Conservation (phyloP, 192 early-diverging fungal genomes). For the Coemansia sp. region DNA sequence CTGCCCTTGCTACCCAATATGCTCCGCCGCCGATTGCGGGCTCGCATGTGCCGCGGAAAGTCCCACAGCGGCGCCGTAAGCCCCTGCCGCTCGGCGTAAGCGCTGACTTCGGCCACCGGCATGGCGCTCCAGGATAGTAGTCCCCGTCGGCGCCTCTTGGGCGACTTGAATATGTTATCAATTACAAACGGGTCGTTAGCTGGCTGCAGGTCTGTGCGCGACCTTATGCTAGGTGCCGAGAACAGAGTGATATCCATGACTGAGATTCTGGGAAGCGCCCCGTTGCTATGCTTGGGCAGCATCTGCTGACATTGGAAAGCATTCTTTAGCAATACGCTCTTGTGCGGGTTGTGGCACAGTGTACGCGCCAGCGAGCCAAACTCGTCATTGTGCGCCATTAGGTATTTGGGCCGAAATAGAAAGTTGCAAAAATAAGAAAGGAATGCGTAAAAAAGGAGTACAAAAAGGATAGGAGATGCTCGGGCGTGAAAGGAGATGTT, state of each 20-base stretch:
- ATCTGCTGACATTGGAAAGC: constrained; percentile 38
- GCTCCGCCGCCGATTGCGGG: constrained; percentile 37
- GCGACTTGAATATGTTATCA: constrained; percentile 54
- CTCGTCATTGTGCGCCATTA: constrained; percentile 18
- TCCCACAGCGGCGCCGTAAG: constrained; percentile 19
- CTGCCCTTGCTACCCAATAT: constrained; percentile 43
- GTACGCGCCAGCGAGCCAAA: constrained; percentile 30
- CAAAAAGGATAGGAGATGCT: not conserved
- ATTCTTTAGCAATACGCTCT: constrained; percentile 42
- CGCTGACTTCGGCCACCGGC: constrained; percentile 6
- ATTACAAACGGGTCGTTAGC: constrained; percentile 46
- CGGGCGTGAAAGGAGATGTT: not conserved
- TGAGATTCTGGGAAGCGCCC: constrained; percentile 5
- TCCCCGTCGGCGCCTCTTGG: constrained; percentile 41
- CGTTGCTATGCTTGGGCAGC: constrained; percentile 8
- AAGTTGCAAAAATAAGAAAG: not conserved
- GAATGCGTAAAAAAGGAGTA: not conserved
- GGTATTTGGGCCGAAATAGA: not conserved
- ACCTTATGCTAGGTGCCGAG: constrained; percentile 16
- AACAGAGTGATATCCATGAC: constrained; percentile 37
- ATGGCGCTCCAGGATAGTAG: constrained; percentile 46
- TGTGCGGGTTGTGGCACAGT: constrained; percentile 40
- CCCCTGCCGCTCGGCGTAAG: not conserved
- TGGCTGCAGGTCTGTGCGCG: constrained; percentile 40
- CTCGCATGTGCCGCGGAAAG: constrained; percentile 31